phyloP scores from a whole-genome alignment of 2,329 filamentous ascomycete species.

The Exophiala sp. region DNA sequence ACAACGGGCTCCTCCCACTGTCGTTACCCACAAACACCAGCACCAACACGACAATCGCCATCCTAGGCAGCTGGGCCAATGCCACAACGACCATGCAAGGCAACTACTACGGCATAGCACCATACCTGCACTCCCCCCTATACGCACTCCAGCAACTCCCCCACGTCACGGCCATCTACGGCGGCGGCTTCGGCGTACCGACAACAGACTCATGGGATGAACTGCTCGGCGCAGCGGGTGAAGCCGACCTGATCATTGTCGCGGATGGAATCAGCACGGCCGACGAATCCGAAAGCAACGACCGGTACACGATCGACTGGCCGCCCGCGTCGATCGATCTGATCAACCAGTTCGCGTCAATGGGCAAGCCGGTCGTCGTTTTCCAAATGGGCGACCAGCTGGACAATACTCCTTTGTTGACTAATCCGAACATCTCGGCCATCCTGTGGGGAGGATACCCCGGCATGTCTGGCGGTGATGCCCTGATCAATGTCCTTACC shows the following conservation, averaged over 20 bases:
- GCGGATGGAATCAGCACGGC: constrained; percentile 41
- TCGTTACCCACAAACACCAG: constrained; percentile 30
- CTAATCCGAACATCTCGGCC: constrained; percentile 38
- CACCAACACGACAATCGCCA: constrained; percentile 42
- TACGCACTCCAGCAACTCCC: constrained; percentile 45
- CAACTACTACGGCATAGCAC: constrained; percentile 53
- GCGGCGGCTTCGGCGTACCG: constrained; percentile 31
- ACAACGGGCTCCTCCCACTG: constrained; percentile 47
- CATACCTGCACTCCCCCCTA: constrained; percentile 51
- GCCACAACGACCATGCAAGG: constrained; percentile 54
- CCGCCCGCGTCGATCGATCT: constrained; percentile 40
- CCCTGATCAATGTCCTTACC: constrained; percentile 40
- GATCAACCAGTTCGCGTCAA: constrained; percentile 34
- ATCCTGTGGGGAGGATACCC: constrained; percentile 44
- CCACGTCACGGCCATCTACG: constrained; percentile 44
- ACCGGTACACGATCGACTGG: constrained; percentile 41
- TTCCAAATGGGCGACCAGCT: constrained; percentile 43
- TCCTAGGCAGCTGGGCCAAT: constrained; percentile 56
- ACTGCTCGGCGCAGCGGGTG: constrained; percentile 34
- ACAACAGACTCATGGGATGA: constrained; percentile 34
- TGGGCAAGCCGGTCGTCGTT: constrained; percentile 39
- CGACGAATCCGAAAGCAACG: constrained; percentile 39
- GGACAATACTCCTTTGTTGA: constrained; percentile 37
- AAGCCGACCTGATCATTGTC: constrained; percentile 37
- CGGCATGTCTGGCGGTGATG: constrained; percentile 40